Percentiles rank a stretch among this genome's conserved stretches.
phyloP scores from a whole-genome alignment of 2,329 filamentous ascomycete genomes.

The Trichoderma brevicompactum region DNA sequence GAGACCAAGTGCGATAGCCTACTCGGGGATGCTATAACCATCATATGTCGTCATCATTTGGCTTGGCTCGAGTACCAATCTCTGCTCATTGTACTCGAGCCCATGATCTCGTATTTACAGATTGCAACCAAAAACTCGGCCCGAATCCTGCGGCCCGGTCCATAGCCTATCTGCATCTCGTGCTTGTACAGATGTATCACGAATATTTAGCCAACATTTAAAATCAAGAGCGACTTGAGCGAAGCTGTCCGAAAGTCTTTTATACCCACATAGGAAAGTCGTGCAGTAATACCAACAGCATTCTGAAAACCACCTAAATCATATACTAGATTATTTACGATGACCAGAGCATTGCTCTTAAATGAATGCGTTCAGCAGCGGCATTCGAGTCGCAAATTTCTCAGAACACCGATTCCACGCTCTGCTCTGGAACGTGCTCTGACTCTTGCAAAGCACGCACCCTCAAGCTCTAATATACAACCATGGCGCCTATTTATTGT shows the following conservation, averaged over 20 bases:
- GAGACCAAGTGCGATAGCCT: too few species aligned
- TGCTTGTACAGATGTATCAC: too few species aligned
- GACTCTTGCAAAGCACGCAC: constrained; percentile 18
- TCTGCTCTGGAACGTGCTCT: constrained; percentile 10
- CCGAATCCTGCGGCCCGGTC: not conserved
- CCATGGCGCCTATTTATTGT: constrained; percentile 24
- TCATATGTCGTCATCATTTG: too few species aligned
- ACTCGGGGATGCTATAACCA: too few species aligned
- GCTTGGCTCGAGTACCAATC: too few species aligned
- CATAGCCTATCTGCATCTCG: not conserved
- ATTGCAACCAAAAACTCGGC: not conserved
- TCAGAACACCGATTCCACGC: not conserved
- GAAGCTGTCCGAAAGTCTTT: too few species aligned
- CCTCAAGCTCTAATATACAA: constrained; percentile 27
- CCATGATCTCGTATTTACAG: not conserved
- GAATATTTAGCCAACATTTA: too few species aligned
- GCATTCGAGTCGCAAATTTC: not conserved
- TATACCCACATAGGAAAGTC: not conserved
- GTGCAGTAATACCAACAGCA: not conserved
- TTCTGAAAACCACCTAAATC: too few species aligned
- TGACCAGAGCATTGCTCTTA: not conserved
- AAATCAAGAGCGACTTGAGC: too few species aligned
- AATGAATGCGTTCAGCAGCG: not conserved
- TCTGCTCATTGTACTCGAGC: too few species aligned
- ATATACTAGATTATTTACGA: not conserved